phyloP scores from a whole-genome alignment of 2,329 filamentous ascomycete genomes.

The Diaporthe helianthi region DNA sequence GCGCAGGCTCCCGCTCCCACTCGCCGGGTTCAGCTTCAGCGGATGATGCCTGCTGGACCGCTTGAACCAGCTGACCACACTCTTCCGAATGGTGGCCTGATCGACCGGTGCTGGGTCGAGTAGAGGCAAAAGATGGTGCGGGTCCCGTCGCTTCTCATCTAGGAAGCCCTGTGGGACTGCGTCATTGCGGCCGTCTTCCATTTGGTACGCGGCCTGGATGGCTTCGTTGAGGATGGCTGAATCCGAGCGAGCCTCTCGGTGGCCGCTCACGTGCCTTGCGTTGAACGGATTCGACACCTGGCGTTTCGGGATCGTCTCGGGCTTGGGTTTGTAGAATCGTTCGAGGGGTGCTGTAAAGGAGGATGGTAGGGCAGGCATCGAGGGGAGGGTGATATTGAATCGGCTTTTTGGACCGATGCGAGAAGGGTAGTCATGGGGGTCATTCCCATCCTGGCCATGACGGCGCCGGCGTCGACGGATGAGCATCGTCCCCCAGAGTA shows the following conservation, averaged over 20 bases:
- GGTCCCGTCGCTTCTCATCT: conserved; percentile 30
- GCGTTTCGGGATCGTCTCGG: neutral
- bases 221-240: conserved; percentile 19
- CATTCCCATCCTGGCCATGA: neutral
- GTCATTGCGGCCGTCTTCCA: neutral
- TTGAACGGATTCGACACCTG: conserved; percentile 18
- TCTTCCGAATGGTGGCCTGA: conserved; percentile 29
- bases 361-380: neutral
- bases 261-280: neutral
- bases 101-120: conserved; percentile 17
- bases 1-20: neutral
- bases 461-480: conserved; percentile 25
- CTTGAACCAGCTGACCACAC: conserved; percentile 30
- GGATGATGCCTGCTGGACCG: conserved; percentile 26
- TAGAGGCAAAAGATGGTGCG: conserved; percentile 9
- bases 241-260: conserved; percentile 8
- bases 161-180: conserved; percentile 24
- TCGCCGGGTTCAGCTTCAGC: conserved; percentile 25
- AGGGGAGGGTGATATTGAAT: conserved; percentile 7
- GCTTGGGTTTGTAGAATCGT: neutral
- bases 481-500: conserved; percentile 26
- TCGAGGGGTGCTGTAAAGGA: neutral
- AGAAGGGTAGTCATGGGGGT: neutral
- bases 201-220: conserved; percentile 16
- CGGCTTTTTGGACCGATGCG: neutral